Percentiles rank a stretch among this genome's conserved stretches.
phyloP scores from a whole-genome alignment of 345 rosid genomes.

The Lepidium aucheri region DNA sequence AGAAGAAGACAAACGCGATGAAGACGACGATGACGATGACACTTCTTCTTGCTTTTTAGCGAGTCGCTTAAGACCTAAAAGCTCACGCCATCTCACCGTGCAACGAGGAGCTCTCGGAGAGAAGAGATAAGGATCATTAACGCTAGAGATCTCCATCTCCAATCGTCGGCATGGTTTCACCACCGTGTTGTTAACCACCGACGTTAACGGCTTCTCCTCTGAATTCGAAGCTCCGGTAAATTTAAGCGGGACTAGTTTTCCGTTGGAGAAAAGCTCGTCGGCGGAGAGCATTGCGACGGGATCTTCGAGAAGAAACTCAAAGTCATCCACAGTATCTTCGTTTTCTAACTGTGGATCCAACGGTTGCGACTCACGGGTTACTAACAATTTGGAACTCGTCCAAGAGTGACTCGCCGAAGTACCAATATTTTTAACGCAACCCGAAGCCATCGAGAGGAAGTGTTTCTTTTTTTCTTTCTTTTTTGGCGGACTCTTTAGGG shows the following conservation, averaged over 20 bases:
- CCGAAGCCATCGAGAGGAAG: constrained; percentile 53
- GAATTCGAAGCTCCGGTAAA: constrained; percentile 21
- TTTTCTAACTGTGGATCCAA: constrained; percentile 11
- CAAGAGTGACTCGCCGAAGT: constrained; percentile 47
- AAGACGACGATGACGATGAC: neutral
- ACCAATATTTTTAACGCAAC: constrained; percentile 63
- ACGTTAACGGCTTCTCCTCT: constrained; percentile 18
- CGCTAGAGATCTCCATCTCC: constrained; percentile 36
- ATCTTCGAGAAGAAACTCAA: constrained; percentile 84
- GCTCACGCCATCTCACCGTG: constrained; percentile 85
- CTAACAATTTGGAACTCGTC: constrained; percentile 33
- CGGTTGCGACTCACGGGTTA: constrained; percentile 17
- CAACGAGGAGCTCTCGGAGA: constrained; percentile 85
- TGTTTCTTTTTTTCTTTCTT: neutral
- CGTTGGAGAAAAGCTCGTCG: constrained; percentile 84
- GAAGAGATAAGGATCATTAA: constrained; percentile 47
- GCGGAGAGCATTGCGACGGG: constrained; percentile 85
- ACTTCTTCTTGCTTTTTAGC: constrained; percentile 26
- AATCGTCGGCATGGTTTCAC: constrained; percentile 37
- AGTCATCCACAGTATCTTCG: constrained; percentile 52
- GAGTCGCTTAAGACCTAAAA: constrained; percentile 64
- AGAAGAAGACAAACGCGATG: constrained; percentile 25
- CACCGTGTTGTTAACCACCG: neutral
- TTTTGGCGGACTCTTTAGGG: constrained; percentile 15
- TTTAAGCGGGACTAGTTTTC: constrained; percentile 76